Base-by-base conservation (phyloP, 208 protist species). In the Leishmania tarentolae region DNA sequence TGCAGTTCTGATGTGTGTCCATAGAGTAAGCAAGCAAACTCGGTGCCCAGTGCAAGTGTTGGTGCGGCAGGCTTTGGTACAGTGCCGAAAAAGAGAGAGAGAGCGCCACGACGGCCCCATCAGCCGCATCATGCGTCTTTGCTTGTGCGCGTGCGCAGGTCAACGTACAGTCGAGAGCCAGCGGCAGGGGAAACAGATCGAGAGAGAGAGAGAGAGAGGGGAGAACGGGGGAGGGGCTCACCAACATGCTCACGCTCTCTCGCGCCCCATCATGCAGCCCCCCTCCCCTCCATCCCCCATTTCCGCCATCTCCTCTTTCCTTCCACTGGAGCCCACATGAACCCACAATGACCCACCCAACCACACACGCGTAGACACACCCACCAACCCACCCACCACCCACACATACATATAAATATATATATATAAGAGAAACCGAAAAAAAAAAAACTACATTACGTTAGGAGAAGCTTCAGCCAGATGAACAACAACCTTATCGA, bases 291-390 rank as follows among this genome's bases (percentile, higher is more conserved):
- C 28, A 9, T 28, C 19, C 46, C 0, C 2, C 28, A 74, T 19
- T 17, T 7, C 15, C 63, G 7, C 17, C 63, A 2, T 17, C 63
- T 1, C 31, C 35, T 21, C 59, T 9, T 63, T n/a, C 9, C n/a
- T 37, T 66, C 59, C 59, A 66, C 59, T 66, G 59, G n/a, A 66
- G n/a, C 17, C 53, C 70, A 74, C 44, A 31, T 13, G 35, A 28
- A 57, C 70, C 3, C 70, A 40, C n/a, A n/a, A n/a, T n/a, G n/a
- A n/a, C 70, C 0, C 70, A 56, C 72, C 11, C 69, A 40, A 40
- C 15, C 69, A 53, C 69, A 53, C 69, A 53, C 69, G 53, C 69
- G n/a, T n/a, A n/a, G n/a, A 53, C 68, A 53, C 44, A 24, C 63
- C 17, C 37, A 35, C 35, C n/a, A n/a, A n/a, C 70, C 0, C 70